phyloP scores from a whole-genome alignment of 1,284 basidiomycete species.

The Ceratobasidium sp. region DNA sequence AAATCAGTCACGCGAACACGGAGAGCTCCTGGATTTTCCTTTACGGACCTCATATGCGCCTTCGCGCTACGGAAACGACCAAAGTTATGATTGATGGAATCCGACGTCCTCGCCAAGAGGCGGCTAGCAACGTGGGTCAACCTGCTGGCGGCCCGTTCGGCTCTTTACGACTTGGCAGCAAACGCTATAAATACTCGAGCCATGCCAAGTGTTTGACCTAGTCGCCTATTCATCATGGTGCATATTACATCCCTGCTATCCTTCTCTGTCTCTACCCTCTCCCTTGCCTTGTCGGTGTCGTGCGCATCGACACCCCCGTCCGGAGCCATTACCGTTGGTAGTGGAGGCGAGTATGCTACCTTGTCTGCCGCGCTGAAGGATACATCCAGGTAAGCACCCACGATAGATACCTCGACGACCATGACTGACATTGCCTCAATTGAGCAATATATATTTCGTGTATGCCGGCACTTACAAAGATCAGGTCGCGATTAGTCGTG shows the following conservation, averaged over 20 bases:
- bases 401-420: no score
- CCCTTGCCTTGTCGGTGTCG: slow-evolving; percentile 3
- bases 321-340: slow-evolving; percentile 47
- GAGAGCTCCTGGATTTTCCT: background rate
- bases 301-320: slow-evolving; percentile 36
- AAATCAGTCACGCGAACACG: background rate
- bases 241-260: background rate
- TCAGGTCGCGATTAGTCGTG: slow-evolving; percentile 43
- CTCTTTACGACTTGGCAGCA: background rate
- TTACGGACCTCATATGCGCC: background rate
- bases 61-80: background rate
- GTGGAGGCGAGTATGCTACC: slow-evolving; percentile 47
- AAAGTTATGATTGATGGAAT: background rate
- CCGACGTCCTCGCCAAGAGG: slow-evolving; percentile 7
- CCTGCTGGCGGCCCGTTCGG: slow-evolving; percentile 19
- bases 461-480: slow-evolving; percentile 49
- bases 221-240: slow-evolving; percentile 1
- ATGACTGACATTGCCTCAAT: background rate
- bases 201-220: background rate
- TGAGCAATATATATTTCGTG: slow-evolving; percentile 48
- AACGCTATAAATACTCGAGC: background rate
- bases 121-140: background rate
- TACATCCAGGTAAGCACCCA: slow-evolving; percentile 39
- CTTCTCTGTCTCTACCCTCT: slow-evolving; percentile 21
- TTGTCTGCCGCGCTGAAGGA: slow-evolving; percentile 50